Conservation (phyloP, 345 rosid species). For the Nephelium lappaceum region DNA sequence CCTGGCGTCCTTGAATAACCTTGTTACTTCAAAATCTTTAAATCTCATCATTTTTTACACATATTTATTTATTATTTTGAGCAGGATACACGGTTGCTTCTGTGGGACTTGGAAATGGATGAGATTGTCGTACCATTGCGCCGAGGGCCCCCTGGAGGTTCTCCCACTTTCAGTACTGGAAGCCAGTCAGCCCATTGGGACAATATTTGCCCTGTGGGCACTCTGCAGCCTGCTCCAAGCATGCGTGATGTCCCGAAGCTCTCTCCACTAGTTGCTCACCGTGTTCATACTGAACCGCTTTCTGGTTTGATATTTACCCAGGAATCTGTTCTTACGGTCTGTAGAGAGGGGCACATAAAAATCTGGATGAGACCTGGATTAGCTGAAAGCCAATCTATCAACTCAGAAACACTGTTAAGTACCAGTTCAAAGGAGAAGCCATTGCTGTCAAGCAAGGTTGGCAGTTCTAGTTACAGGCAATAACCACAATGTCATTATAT, state of each 20-base stretch:
- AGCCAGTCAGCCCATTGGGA: constrained; percentile 99
- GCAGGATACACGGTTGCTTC: constrained; percentile 94
- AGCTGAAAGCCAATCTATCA: constrained; percentile 62
- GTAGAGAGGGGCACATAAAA: constrained; percentile 94
- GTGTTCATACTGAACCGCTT: constrained; percentile 93
- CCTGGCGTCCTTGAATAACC: not conserved
- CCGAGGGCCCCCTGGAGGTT: constrained; percentile 87
- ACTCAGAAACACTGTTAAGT: constrained; percentile 54
- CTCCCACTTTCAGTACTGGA: constrained; percentile 94
- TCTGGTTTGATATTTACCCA: constrained; percentile 87
- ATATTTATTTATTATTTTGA: constrained; percentile 16
- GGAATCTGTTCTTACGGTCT: constrained; percentile 85
- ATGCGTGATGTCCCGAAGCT: constrained; percentile 92
- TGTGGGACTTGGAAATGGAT: constrained; percentile 98
- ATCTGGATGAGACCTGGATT: constrained; percentile 88
- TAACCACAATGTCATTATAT: constrained; percentile 41
- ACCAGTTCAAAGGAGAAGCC: constrained; percentile 75
- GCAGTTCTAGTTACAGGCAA: constrained; percentile 67
- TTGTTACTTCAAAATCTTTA: constrained; percentile 1
- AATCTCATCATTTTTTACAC: not conserved
- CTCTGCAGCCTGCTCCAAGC: constrained; percentile 94
- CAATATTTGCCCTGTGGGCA: constrained; percentile 68
- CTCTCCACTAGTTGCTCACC: constrained; percentile 83
- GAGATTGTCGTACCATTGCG: constrained; percentile 97
- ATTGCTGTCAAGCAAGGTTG: constrained; percentile 54